phyloP scores from a whole-genome alignment of 2,329 filamentous ascomycete genomes.

The Colletotrichum agaves region DNA sequence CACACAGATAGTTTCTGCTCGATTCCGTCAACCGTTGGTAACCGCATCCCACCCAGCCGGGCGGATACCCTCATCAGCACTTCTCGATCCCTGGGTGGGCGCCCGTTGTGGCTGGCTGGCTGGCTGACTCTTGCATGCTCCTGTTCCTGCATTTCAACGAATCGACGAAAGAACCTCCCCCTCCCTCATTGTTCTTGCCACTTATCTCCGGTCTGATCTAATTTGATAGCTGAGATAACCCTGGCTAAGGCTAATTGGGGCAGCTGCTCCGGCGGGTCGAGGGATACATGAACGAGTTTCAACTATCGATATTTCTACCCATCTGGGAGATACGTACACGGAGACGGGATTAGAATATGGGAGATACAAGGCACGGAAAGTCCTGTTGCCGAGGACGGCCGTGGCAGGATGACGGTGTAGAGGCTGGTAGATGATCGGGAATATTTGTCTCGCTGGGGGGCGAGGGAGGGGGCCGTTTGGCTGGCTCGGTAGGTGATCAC shows the following conservation, averaged over 20 bases:
- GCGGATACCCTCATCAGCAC: background rate
- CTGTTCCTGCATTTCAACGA: background rate
- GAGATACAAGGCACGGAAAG: background rate
- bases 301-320: background rate
- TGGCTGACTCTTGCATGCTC: background rate
- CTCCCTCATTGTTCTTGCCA: no score
- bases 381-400: background rate
- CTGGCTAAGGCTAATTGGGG: background rate
- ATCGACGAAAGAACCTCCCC: no score
- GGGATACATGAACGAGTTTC: background rate
- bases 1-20: background rate
- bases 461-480: background rate
- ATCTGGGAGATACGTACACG: background rate
- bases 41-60: background rate
- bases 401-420: background rate
- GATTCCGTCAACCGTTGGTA: background rate
- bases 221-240: background rate
- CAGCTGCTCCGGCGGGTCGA: background rate
- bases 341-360: background rate
- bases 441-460: background rate
- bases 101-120: conserved; percentile 1
- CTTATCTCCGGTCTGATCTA: background rate
- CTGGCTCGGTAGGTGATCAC: no score
- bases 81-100: background rate
- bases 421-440: background rate